phyloP scores from a whole-genome alignment of 768 basidiomycete species.

The Gloeopeniophorella convolvens region DNA sequence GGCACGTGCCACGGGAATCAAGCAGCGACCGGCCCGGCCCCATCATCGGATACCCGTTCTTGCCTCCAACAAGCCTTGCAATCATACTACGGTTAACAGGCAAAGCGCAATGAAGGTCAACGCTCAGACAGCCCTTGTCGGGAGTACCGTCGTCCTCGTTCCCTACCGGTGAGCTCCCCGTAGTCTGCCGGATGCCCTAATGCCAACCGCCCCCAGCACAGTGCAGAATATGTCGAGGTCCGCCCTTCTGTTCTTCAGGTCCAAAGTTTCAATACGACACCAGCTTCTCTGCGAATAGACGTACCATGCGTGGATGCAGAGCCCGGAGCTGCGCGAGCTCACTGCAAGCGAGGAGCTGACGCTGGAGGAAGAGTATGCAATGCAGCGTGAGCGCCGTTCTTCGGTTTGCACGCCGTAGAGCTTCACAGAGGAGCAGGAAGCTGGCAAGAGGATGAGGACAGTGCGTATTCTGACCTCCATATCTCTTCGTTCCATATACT shows the following conservation, averaged over 20 bases:
- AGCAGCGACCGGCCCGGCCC: no score
- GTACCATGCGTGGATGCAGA: slow-evolving; percentile 88
- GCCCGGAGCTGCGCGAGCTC: slow-evolving; percentile 58
- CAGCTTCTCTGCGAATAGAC: slow-evolving; percentile 39
- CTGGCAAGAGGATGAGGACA: slow-evolving; percentile 86
- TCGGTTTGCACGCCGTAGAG: no score
- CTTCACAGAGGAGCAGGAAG: slow-evolving; percentile 42
- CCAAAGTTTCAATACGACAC: not conserved
- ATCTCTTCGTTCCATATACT: not conserved
- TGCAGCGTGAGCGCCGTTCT: slow-evolving; percentile 65
- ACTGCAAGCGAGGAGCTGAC: slow-evolving; percentile 84
- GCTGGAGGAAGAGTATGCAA: slow-evolving; percentile 76
- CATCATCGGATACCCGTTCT: no score
- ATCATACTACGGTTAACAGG: no score
- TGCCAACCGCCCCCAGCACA: slow-evolving; percentile 16
- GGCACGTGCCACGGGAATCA: no score
- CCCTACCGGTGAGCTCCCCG: slow-evolving; percentile 54
- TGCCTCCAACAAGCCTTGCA: no score
- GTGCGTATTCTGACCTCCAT: slow-evolving; percentile 31
- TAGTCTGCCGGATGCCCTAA: not conserved
- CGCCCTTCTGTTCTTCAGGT: slow-evolving; percentile 7
- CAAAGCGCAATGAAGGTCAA: slow-evolving; percentile 68
- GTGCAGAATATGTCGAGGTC: slow-evolving; percentile 41
- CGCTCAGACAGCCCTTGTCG: slow-evolving; percentile 57
- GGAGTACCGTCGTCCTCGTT: slow-evolving; percentile 63